phyloP scores from a whole-genome alignment of 2,329 filamentous ascomycete species.

The Mariannaea elegans region DNA sequence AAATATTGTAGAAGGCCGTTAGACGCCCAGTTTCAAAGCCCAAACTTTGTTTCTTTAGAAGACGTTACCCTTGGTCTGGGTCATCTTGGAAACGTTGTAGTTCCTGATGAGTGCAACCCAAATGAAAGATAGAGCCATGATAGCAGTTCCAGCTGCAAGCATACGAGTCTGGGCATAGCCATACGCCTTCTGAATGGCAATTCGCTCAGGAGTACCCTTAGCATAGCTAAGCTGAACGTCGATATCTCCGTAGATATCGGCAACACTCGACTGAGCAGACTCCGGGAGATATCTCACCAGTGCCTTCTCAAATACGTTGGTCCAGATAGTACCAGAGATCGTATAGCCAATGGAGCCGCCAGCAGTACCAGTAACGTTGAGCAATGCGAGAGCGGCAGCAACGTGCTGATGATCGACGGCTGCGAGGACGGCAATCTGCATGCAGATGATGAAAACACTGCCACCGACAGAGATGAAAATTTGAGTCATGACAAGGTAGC shows the following conservation, averaged over 20 bases:
- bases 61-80: conserved; percentile 44
- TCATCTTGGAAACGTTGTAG: conserved; percentile 42
- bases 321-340: conserved; percentile 54
- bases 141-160: conserved; percentile 47
- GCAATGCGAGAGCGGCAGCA: conserved; percentile 57
- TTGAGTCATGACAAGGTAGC: conserved; percentile 62
- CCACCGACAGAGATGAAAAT: conserved; percentile 62
- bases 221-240: conserved; percentile 49
- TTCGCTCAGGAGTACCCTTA: conserved; percentile 49
- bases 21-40: too few species aligned
- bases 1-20: too few species aligned
- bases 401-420: conserved; percentile 63
- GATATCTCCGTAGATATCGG: conserved; percentile 55
- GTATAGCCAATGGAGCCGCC: conserved; percentile 57
- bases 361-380: conserved; percentile 55
- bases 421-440: conserved; percentile 67
- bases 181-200: conserved; percentile 57
- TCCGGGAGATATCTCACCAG: conserved; percentile 52
- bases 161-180: conserved; percentile 55
- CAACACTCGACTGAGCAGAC: conserved; percentile 39
- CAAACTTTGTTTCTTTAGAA: too few species aligned
- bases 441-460: conserved; percentile 62
- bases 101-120: conserved; percentile 44
- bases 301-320: conserved; percentile 49
- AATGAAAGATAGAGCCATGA: conserved; percentile 40